Evolutionary conservation across 306 rosid genomes (phyloP).

Genomic region (Malus sylvestris): DNA sequence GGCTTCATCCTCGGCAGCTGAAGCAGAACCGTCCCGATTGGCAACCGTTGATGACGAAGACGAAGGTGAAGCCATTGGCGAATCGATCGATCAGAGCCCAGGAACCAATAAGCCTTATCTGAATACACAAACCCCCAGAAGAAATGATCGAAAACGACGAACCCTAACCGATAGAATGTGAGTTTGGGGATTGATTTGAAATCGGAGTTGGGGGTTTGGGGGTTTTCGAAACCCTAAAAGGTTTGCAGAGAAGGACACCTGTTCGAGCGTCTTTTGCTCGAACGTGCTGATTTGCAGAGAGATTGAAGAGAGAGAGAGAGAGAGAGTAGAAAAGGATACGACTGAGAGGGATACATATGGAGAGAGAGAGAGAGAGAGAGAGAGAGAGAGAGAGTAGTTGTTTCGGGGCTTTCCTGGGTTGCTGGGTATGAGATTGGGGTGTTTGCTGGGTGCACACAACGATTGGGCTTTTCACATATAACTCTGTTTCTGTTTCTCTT

Average conservation of each 20-base stretch:
- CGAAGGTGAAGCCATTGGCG: conserved; percentile 43
- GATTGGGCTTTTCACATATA: background rate
- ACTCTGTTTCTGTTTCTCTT: background rate
- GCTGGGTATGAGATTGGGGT: background rate
- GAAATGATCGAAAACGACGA: background rate
- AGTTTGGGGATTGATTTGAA: background rate
- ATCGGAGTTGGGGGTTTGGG: conserved; percentile 8
- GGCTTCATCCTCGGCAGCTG: conserved; percentile 55
- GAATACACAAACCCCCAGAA: conserved; percentile 7
- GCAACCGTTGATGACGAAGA: conserved; percentile 23
- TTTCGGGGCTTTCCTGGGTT: background rate
- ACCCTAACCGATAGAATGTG: conserved; percentile 4
- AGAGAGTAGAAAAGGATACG: conserved; percentile 13
- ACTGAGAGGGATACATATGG: background rate
- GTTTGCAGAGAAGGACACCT: conserved; percentile 18
- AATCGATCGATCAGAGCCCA: conserved; percentile 56
- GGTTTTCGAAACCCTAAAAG: conserved; percentile 27
- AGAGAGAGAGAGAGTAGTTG: background rate
- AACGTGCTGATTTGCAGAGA: conserved; percentile 12
- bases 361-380: background rate
- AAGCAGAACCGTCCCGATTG: conserved; percentile 57
- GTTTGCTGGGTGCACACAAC: background rate
- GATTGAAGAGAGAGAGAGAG: background rate
- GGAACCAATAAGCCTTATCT: conserved; percentile 12
- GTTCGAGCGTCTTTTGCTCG: background rate